Conservation (phyloP, 2,329 filamentous ascomycete species). For the Aspergillus sp. region DNA sequence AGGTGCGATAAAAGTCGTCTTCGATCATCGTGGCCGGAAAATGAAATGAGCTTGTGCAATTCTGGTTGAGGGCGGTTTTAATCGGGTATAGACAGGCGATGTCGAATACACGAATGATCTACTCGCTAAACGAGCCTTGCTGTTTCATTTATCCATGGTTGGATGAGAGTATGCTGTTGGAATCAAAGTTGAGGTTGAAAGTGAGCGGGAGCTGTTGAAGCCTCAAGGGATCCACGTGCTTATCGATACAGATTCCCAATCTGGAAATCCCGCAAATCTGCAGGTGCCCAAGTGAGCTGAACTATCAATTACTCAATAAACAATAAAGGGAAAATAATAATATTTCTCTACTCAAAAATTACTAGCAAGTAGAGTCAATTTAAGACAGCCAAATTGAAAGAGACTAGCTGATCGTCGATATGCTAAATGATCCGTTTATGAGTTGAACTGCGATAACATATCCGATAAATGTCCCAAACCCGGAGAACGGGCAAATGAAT, state of each 20-base stretch:
- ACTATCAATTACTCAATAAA: not conserved
- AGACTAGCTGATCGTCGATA: not conserved
- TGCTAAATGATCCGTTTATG: slow-evolving; percentile 1
- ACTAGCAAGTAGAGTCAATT: not conserved
- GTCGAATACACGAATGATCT: not conserved
- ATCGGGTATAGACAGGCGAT: not conserved
- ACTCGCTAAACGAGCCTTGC: not conserved
- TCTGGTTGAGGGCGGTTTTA: not conserved
- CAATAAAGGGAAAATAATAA: not conserved
- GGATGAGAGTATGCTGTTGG: no score
- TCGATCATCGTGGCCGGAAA: slow-evolving; percentile 64
- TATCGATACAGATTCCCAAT: slow-evolving; percentile 19
- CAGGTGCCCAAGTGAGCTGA: not conserved
- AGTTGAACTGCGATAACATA: slow-evolving; percentile 1
- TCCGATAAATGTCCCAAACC: slow-evolving; percentile 4
- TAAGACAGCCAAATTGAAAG: not conserved
- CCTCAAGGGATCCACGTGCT: slow-evolving; percentile 19
- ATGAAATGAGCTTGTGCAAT: not conserved
- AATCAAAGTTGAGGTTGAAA: not conserved
- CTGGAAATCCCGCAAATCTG: not conserved
- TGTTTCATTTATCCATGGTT: slow-evolving; percentile 5
- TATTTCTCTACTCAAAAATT: not conserved
- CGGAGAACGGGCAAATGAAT: slow-evolving; percentile 5
- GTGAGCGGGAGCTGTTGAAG: not conserved
- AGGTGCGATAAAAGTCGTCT: slow-evolving; percentile 86